Percentiles rank a stretch among this genome's conserved stretches.
These are phyloP conservation scores for Leccinum obscurum DNA, from an alignment of 768 basidiomycete genomes.

Conservation along the genomic window DNA sequence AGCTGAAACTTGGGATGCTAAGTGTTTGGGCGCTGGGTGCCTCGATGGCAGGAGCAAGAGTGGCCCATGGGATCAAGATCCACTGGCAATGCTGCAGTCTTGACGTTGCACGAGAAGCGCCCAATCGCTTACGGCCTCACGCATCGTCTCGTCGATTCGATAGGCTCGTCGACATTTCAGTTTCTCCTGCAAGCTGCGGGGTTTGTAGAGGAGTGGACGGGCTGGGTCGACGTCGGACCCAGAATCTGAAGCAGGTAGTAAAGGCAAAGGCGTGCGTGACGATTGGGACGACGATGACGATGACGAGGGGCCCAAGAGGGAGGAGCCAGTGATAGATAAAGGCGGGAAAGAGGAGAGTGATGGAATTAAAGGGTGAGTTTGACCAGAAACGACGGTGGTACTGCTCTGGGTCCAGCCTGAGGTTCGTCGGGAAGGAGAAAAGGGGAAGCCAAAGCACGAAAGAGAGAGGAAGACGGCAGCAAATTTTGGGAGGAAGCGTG, in stretches of 20 bases:
- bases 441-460: neutral
- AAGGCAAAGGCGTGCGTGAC: slow-evolving; percentile 36
- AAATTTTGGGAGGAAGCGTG: slow-evolving; percentile 73
- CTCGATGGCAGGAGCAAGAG: slow-evolving; percentile 16
- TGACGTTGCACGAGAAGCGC: neutral
- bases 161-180: neutral
- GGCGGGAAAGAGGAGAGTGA: neutral
- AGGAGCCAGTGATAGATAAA: slow-evolving; percentile 17
- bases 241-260: neutral
- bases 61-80: slow-evolving; percentile 18
- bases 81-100: slow-evolving; percentile 8
- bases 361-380: neutral
- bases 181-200: neutral
- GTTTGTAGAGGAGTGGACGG: slow-evolving; percentile 4
- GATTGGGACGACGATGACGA: slow-evolving; percentile 55
- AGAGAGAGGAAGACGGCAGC: slow-evolving; percentile 36
- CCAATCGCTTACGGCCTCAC: slow-evolving; percentile 15
- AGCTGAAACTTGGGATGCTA: neutral
- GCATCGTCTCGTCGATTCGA: neutral
- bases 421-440: neutral
- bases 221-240: slow-evolving; percentile 1
- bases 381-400: neutral
- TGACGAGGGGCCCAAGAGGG: slow-evolving; percentile 31
- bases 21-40: neutral
- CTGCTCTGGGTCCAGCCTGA: neutral